A percentile compares a stretch with the other conserved stretches of the same genome.
These are phyloP conservation scores for Bipolaris gigantea DNA, from an alignment of 2,329 filamentous ascomycete genomes.

Conservation along the genomic window DNA sequence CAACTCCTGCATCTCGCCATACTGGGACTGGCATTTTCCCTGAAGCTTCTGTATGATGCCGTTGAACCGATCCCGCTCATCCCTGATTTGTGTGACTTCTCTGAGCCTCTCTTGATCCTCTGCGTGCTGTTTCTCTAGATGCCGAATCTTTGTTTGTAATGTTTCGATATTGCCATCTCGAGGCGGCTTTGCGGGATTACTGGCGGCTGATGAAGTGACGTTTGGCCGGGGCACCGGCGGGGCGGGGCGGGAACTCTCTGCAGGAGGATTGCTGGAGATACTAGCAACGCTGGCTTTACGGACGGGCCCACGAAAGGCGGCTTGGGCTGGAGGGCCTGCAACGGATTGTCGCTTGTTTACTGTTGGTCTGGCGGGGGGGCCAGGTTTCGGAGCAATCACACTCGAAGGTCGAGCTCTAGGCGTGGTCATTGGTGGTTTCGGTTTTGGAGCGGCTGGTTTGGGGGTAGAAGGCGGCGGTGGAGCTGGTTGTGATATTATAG, in stretches of 20 bases:
- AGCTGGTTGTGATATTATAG: conserved; percentile 50
- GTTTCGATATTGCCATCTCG: conserved; percentile 65
- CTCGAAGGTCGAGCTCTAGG: conserved; percentile 30
- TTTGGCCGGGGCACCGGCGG: conserved; percentile 17
- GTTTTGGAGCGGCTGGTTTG: conserved; percentile 10
- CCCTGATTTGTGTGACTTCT: conserved; percentile 72
- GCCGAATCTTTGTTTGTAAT: conserved; percentile 80
- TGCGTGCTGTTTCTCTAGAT: conserved; percentile 81
- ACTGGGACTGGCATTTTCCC: conserved; percentile 81
- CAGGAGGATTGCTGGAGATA: conserved; percentile 14
- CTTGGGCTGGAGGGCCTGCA: conserved; percentile 15
- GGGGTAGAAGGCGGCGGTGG: conserved; percentile 37
- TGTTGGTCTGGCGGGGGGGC: conserved; percentile 14
- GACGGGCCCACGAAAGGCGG: conserved; percentile 14
- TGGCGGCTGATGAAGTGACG: conserved; percentile 19
- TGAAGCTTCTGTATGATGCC: conserved; percentile 88
- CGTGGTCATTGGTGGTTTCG: conserved; percentile 17
- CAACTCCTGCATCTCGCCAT: conserved; percentile 75
- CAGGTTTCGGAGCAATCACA: conserved; percentile 18
- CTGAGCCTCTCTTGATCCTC: conserved; percentile 88
- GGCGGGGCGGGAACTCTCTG: conserved; percentile 8
- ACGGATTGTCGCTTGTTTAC: conserved; percentile 28
- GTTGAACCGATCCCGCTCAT: conserved; percentile 78
- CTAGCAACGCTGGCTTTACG: conserved; percentile 27
- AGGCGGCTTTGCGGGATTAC: conserved; percentile 17